A percentile compares a stretch with the other conserved stretches of the same genome.
phyloP scores from a whole-genome alignment of 805 yeast species.

The Blastobotrys peoriensis region DNA sequence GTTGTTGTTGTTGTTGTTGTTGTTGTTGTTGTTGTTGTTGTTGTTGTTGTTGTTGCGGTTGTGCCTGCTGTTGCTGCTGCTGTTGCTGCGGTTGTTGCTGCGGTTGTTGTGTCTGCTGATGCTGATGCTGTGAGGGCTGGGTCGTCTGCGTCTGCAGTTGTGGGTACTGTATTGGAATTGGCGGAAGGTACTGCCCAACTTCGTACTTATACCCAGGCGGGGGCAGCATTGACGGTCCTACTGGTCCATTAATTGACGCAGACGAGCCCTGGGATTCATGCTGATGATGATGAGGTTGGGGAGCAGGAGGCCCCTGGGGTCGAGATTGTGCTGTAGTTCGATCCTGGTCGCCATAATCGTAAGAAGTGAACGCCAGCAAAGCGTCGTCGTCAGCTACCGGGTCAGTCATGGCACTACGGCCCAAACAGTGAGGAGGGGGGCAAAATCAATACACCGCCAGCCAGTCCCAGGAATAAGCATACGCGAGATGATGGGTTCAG shows the following conservation, averaged over 20 bases:
- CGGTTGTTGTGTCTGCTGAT: neutral
- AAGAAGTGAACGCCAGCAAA: conserved; percentile 6
- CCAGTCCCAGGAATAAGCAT: no score
- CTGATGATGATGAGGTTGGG: no score
- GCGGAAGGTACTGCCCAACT: no score
- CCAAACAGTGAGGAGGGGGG: neutral
- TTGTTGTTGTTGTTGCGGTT: conserved; percentile 8
- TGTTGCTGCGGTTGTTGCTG: conserved; percentile 10
- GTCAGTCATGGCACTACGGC: conserved; percentile 6
- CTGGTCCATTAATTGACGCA: no score
- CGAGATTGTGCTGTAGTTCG: neutral
- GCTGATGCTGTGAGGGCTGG: conserved; percentile 1
- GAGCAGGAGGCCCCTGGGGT: neutral
- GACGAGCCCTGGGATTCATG: no score
- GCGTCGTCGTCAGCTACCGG: conserved; percentile 11
- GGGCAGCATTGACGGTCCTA: neutral
- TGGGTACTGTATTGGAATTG: neutral
- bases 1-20: neutral
- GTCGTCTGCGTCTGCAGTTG: conserved; percentile 1
- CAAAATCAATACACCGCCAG: neutral
- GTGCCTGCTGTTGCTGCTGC: conserved; percentile 5
- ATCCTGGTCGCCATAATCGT: neutral
- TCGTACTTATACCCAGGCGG: no score
- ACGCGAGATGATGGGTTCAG: no score
- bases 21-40: conserved; percentile 10